Evolutionary conservation across 2,329 filamentous ascomycete species (phyloP).

Genomic region (Paradendryphiella salina): DNA sequence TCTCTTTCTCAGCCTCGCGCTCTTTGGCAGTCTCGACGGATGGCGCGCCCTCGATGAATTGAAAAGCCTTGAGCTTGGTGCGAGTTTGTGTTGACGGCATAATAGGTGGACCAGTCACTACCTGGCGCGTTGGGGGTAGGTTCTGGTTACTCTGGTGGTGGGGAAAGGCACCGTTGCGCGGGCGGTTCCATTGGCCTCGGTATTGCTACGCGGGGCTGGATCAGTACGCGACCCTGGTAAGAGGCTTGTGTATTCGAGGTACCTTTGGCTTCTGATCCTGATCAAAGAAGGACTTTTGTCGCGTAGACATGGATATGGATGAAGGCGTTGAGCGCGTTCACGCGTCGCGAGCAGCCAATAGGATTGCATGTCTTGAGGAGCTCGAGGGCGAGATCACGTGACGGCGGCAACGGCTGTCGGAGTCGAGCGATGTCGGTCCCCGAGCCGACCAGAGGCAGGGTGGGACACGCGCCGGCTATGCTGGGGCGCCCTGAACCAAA

Average conservation of each 20-base stretch:
- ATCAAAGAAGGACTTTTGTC: slow-evolving; percentile 58
- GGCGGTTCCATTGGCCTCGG: slow-evolving; percentile 44
- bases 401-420: not conserved
- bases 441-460: not conserved
- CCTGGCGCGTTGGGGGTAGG: slow-evolving; percentile 37
- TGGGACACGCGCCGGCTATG: slow-evolving; percentile 7
- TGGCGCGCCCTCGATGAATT: slow-evolving; percentile 51
- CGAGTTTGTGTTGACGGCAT: slow-evolving; percentile 58
- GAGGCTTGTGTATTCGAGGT: slow-evolving; percentile 3
- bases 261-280: slow-evolving; percentile 51
- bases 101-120: slow-evolving; percentile 48
- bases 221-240: slow-evolving; percentile 6
- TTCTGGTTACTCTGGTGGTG: slow-evolving; percentile 30
- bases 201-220: slow-evolving; percentile 24
- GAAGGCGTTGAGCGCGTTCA: slow-evolving; percentile 19
- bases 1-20: slow-evolving; percentile 52
- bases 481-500: not conserved
- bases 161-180: slow-evolving; percentile 34
- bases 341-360: slow-evolving; percentile 19
- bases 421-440: slow-evolving; percentile 6
- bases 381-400: slow-evolving; percentile 19
- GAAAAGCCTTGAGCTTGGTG: slow-evolving; percentile 60
- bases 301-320: slow-evolving; percentile 48
- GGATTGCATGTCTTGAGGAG: slow-evolving; percentile 5
- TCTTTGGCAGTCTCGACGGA: slow-evolving; percentile 21